A percentile compares a stretch with the other conserved stretches of the same genome.
phyloP scores from a whole-genome alignment of 768 basidiomycete genomes.

The Trametes cinnabarina region DNA sequence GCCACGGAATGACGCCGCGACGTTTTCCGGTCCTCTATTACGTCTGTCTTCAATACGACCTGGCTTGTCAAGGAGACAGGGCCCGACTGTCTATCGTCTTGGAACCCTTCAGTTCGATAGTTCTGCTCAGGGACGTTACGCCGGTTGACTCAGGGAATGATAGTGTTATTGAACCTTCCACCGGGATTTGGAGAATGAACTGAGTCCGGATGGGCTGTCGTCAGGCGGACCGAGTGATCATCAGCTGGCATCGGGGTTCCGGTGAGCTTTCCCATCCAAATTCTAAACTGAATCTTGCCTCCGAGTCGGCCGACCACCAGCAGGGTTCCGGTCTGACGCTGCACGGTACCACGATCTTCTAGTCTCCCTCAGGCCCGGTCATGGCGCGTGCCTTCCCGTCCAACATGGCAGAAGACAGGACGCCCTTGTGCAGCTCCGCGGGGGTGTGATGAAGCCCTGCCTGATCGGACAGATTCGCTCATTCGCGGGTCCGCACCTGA shows the following conservation, averaged over 20 bases:
- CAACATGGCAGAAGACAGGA: not conserved
- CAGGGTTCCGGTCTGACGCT: slow-evolving; percentile 10
- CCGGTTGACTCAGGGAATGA: slow-evolving; percentile 10
- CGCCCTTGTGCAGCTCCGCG: slow-evolving; percentile 13
- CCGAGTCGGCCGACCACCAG: slow-evolving; percentile 8
- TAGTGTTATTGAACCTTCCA: slow-evolving; percentile 4
- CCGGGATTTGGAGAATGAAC: not conserved
- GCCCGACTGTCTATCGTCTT: not conserved
- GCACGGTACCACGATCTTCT: slow-evolving; percentile 11
- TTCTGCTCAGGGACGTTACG: slow-evolving; percentile 4
- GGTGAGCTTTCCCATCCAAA: slow-evolving; percentile 18
- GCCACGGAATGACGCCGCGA: no score
- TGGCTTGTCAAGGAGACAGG: not conserved
- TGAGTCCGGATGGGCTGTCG: slow-evolving; percentile 5
- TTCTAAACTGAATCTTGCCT: slow-evolving; percentile 15
- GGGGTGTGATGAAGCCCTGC: slow-evolving; percentile 11
- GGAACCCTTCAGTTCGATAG: slow-evolving; percentile 1
- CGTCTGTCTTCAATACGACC: not conserved
- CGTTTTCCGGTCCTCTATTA: not conserved
- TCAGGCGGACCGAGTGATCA: slow-evolving; percentile 20
- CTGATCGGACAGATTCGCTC: slow-evolving; percentile 23
- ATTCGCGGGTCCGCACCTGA: slow-evolving; percentile 17
- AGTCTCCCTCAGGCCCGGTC: slow-evolving; percentile 2
- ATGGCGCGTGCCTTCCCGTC: slow-evolving; percentile 5
- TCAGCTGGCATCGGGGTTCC: slow-evolving; percentile 15